phyloP scores from a whole-genome alignment of 345 rosid genomes.

The Moringa oleifera region DNA sequence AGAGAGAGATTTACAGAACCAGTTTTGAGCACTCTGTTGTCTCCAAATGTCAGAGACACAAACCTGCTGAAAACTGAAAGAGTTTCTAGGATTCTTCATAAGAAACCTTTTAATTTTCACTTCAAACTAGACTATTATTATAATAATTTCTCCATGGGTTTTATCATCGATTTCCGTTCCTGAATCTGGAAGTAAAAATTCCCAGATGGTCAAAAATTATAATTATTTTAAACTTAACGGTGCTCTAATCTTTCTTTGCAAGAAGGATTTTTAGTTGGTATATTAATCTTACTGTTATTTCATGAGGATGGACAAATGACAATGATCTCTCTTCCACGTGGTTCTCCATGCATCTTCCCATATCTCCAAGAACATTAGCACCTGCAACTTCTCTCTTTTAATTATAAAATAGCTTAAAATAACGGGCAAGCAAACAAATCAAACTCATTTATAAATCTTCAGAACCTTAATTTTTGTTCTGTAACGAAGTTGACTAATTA shows the following conservation, averaged over 20 bases:
- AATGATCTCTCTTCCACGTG: constrained; percentile 45
- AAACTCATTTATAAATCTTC: neutral
- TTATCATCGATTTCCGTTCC: constrained; percentile 19
- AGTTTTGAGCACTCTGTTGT: constrained; percentile 16
- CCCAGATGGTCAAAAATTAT: constrained; percentile 22
- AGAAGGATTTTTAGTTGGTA: constrained; percentile 1
- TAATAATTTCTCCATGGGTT: constrained; percentile 1
- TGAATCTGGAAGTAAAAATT: constrained; percentile 8
- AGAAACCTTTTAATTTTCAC: constrained; percentile 10
- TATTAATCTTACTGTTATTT: constrained; percentile 16
- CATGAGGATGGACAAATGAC: constrained; percentile 43
- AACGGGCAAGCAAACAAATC: constrained; percentile 10
- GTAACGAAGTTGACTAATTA: too few species aligned
- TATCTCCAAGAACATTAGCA: constrained; percentile 38
- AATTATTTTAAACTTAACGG: constrained; percentile 10
- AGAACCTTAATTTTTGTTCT: neutral
- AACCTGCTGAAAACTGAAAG: constrained; percentile 31
- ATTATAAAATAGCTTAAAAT: constrained; percentile 11
- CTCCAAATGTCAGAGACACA: constrained; percentile 26
- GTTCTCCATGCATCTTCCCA: constrained; percentile 38
- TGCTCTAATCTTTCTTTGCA: neutral
- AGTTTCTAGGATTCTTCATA: constrained; percentile 23
- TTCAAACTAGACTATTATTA: constrained; percentile 3
- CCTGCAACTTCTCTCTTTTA: constrained; percentile 36
- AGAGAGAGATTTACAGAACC: constrained; percentile 11